Base-by-base conservation (phyloP, 1,139 yeast species). In the Blastobotrys aristatus region DNA sequence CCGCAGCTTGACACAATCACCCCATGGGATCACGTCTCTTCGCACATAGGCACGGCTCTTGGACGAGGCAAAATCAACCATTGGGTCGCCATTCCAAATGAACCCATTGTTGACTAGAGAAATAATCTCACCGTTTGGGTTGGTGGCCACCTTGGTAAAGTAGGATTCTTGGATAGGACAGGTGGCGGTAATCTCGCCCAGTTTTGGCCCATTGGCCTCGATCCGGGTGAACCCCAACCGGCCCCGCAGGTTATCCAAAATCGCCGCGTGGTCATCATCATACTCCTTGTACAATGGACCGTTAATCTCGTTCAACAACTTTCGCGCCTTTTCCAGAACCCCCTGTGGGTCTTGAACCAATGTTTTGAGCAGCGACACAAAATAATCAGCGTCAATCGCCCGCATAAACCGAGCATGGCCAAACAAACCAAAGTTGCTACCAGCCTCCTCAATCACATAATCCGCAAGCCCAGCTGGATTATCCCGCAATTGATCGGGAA, bases 51-150 rank as follows among this genome's bases (percentile, higher is more conserved):
- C 92, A 59, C 79, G 83, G 10, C 95, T 80, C 50, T 80, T 58
- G 30, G 74, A 68, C 1, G 96, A 85, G 0, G 97, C 98, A 74
- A 90, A 92, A 65, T 92, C 97, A 5, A 88, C 83, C 51, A 90
- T 68, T 2, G 97, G 97, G 57, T 90, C 84, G 13, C 96, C 97
- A 47, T 89, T 92, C 98, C 98, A 92, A 49, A 92, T 89, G 97
- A 97, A 92, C 39, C 98, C 98, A 61, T 92, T 92, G 62, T 92
- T 92, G 4, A 96, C 97, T 52, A 92, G 70, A 1, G 90, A 87
- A 37, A 64, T 57, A 17, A 51, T 48, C 41, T 75, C 72, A 3
- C 88, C 90, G 40, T 74, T 70, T 0, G 64, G 60, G 10, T 69
- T 73, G 39, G 60, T 60, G 2, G 60, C 65, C 56, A 90, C 79